Base-by-base conservation (phyloP, 176 grass and related monocot species). In the Zoysia japonica region DNA sequence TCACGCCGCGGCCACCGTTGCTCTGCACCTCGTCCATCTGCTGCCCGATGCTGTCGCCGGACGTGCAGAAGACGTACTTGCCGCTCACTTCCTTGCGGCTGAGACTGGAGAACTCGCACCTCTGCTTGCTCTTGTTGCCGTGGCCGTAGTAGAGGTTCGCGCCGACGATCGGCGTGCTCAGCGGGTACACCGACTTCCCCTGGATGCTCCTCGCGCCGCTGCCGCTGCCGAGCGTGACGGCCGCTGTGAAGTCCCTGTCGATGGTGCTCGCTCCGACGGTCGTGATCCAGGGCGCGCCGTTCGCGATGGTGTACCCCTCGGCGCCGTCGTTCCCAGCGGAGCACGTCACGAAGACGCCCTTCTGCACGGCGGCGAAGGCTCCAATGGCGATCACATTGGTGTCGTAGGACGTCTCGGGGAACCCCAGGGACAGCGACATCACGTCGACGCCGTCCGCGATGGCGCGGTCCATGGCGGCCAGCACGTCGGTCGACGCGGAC, bases 261-360 rank as follows among this genome's bases (percentile, higher is more conserved):
- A 97, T 65, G 48, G 39, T 90, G 1, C 85, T 43, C 5, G 91
- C 91, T 6, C 91, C 91, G 71, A 93, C 85, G 59, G 91, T 93
- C 0, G 91, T 80, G 85, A 93, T 87, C 91, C 91, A 90, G 0
- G 88, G 91, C 14, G 91, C 91, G 56, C 83, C 78, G 70, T 93
- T 93, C 65, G 76, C 17, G 91, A 93, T 7, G 3, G 79, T 85
- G 79, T 87, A 87, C 17, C 74, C 78, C 0, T 71, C 61, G 6
- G 88, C 55, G 7, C 91, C 91, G n/a, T 82, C 82, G 78, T 93
- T 93, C 14, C 91, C 91, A 1, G 91, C 83, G 0, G 91, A 90
- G 85, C 84, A 85, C 13, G 83, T 17, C 0, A 93, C 88, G 43
- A 88, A 82, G 67, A 93, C 15, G 3, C 91, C 91, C 85, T 61